Percentiles rank a stretch among this genome's conserved stretches.
Conservation (phyloP, 1,284 basidiomycete genomes). For the Schizophyllum amplum region DNA sequence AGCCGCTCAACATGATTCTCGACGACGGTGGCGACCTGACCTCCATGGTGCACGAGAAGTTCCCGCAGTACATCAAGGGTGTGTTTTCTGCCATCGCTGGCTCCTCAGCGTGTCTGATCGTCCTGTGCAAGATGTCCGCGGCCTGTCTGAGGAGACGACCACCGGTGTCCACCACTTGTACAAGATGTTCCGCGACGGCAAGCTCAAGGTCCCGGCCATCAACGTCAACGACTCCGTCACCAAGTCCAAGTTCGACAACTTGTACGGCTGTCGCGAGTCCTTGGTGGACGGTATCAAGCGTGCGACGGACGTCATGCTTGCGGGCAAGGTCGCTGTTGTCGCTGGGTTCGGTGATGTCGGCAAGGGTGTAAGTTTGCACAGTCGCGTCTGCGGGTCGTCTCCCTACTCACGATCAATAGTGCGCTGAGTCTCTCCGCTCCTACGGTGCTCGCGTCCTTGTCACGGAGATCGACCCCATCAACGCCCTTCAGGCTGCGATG, state of each 20-base stretch:
- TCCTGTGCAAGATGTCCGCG: slow-evolving; percentile 62
- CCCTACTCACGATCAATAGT: too few relatives aligned
- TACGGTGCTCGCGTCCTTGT: slow-evolving; percentile 96
- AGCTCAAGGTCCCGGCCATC: slow-evolving; percentile 96
- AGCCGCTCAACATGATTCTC: slow-evolving; percentile 97
- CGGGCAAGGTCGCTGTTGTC: slow-evolving; percentile 98
- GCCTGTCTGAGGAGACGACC: slow-evolving; percentile 98
- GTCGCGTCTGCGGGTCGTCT: too few relatives aligned
- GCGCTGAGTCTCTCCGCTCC: slow-evolving; percentile 93
- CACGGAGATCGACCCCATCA: slow-evolving; percentile 99
- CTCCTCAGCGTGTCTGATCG: slow-evolving; percentile 9
- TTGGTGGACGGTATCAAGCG: slow-evolving; percentile 99
- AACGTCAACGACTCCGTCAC: slow-evolving; percentile 99
- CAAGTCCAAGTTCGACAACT: slow-evolving; percentile 98
- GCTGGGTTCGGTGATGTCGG: slow-evolving; percentile 99
- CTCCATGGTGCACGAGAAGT: slow-evolving; percentile 92
- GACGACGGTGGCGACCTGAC: slow-evolving; percentile 99
- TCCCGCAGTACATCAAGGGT: slow-evolving; percentile 81
- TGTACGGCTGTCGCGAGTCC: slow-evolving; percentile 98
- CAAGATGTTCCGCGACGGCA: slow-evolving; percentile 94
- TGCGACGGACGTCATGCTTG: slow-evolving; percentile 99
- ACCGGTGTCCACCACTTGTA: slow-evolving; percentile 99
- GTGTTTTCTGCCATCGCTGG: slow-evolving; percentile 12
- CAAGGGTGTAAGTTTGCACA: slow-evolving; percentile 93
- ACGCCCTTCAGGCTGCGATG: slow-evolving; percentile 99